Base-by-base conservation (phyloP, 495 filamentous ascomycete species). In the Polyplosphaeria fusca region DNA sequence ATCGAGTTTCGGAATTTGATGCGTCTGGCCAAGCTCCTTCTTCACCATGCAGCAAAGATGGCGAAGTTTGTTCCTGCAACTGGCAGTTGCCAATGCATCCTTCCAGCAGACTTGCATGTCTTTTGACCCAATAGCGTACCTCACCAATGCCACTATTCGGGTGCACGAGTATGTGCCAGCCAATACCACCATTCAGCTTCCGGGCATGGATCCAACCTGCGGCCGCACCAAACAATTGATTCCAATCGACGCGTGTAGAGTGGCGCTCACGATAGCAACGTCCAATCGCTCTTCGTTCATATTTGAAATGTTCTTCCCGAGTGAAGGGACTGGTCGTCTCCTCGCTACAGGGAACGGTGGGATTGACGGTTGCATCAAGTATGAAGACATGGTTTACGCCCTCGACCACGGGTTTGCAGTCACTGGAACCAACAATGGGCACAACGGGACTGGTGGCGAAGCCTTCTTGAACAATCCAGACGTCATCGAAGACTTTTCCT, bases 301-400 rank as follows among this genome's bases (percentile, higher is more conserved):
- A 14, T 23, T 25, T n/a, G 46, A 55, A 38, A 3, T n/a, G 14
- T 55, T 28, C 41, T 47, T 55, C 16, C 50, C 39, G 3, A 3
- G 16, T 5, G 2, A 11, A 20, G 22, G 22, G 7, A 73, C 69
- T 24, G 75, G 77, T 5, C 73, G 79, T 4, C 78, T 82, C 58
- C 41, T 82, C 38, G 71, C 73, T 9, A 83, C 80, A 0, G 81
- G 81, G 2, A 82, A 82, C 57, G 79, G 79, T 4, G 81, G 80
- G 22, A 71, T 80, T 24, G 74, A 73, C 50, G 80, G 81, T 9
- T 82, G 81, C 73, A 72, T 66, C 26, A 50, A 65, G 23, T 69
- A 69, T 48, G 67, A 54, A 14, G 59, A 65, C 48, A 58, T 71
- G 11, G 63, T 61, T 7, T 67, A 68, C 58, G 58, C 25, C 51